A percentile compares a stretch with the other conserved stretches of the same genome.
Conservation (phyloP, 78 protist species). For the Acrasis kona region DNA sequence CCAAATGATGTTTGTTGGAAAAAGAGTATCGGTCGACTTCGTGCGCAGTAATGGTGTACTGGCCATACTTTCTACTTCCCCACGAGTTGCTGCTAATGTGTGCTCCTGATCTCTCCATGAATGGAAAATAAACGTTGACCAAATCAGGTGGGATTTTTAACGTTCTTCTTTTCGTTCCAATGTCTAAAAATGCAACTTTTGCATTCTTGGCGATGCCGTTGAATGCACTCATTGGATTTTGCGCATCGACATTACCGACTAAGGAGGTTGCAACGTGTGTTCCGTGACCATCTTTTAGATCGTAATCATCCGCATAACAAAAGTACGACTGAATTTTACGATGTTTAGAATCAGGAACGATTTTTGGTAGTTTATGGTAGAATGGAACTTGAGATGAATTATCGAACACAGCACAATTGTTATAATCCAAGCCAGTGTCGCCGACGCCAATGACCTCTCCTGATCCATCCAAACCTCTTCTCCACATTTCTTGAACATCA, state of each 20-base stretch:
- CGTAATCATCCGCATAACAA: background rate
- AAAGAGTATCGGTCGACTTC: background rate
- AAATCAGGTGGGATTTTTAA: too few relatives aligned
- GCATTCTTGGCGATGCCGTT: constrained; percentile 25
- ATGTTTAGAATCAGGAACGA: constrained; percentile 11
- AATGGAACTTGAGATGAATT: too few relatives aligned
- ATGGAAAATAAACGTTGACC: too few relatives aligned
- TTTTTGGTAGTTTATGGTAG: too few relatives aligned
- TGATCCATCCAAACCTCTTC: background rate
- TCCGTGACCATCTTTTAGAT: constrained; percentile 25
- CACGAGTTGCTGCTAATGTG: constrained; percentile 5
- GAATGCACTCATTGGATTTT: background rate
- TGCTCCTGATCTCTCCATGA: background rate
- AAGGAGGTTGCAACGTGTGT: constrained; percentile 23
- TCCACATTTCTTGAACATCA: background rate
- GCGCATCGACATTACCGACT: background rate
- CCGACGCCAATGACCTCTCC: constrained; percentile 18
- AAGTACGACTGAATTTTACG: constrained; percentile 22
- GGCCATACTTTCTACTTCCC: too few relatives aligned
- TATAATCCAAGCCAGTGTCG: constrained; percentile 27
- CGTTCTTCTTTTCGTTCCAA: too few relatives aligned
- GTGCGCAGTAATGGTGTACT: too few relatives aligned
- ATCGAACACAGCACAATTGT: constrained; percentile 28
- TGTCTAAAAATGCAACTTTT: constrained; percentile 14
- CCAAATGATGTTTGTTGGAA: constrained; percentile 1